A percentile compares a stretch with the other conserved stretches of the same genome.
These are phyloP conservation scores for Triangularia setosa DNA, from an alignment of 2,329 filamentous ascomycete genomes.

Conservation along the genomic window DNA sequence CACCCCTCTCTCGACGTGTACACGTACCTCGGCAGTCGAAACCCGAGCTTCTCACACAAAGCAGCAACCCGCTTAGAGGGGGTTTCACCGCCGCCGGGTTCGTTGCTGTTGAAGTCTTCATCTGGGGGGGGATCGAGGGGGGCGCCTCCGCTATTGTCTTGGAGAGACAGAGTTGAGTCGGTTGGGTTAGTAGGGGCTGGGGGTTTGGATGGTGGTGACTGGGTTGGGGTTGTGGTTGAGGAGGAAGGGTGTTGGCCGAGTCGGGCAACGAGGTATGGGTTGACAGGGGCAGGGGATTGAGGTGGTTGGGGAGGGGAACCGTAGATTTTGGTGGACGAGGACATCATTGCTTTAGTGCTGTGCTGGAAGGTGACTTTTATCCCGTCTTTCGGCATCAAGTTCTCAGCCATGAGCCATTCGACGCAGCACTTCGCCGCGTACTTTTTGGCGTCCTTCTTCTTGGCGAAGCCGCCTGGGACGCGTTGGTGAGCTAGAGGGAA, in stretches of 20 bases:
- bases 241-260: not conserved
- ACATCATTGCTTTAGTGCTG: not conserved
- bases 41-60: slow-evolving; percentile 34
- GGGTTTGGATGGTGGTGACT: not conserved
- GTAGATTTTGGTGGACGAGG: slow-evolving; percentile 25
- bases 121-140: not conserved
- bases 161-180: not conserved
- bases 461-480: not conserved
- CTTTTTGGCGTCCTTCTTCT: slow-evolving; percentile 52
- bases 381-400: slow-evolving; percentile 13
- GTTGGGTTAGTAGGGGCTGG: not conserved
- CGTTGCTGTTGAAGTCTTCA: not conserved
- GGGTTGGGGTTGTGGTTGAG: not conserved
- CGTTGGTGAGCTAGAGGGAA: not conserved
- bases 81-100: not conserved
- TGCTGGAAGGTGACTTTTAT: not conserved
- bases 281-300: not conserved
- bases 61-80: slow-evolving; percentile 28
- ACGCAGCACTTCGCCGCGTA: slow-evolving; percentile 49
- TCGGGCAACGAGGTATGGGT: too few species aligned
- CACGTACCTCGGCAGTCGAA: slow-evolving; percentile 34
- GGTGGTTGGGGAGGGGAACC: not conserved
- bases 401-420: slow-evolving; percentile 35
- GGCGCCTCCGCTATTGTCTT: not conserved
- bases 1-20: slow-evolving; percentile 25